Conservation (phyloP, 2,329 filamentous ascomycete genomes). For the Raffaelea deltoideospora region DNA sequence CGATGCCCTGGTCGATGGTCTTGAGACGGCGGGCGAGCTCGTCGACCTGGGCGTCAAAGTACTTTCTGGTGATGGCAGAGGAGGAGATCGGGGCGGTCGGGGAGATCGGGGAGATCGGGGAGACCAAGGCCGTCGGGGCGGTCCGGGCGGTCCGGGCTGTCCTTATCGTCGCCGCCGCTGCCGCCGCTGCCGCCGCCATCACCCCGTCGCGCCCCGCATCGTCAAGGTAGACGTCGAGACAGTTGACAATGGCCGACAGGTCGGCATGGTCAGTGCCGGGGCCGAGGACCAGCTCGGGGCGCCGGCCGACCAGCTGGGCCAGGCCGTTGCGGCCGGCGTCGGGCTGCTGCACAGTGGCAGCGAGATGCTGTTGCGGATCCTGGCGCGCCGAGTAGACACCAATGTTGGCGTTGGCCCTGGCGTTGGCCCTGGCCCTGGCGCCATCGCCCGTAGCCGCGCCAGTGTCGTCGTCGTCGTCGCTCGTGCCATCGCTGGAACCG, state of each 20-base stretch:
- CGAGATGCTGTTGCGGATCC: constrained; percentile 23
- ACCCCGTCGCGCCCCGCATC: constrained; percentile 20
- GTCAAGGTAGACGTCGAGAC: constrained; percentile 65
- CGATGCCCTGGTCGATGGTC: constrained; percentile 44
- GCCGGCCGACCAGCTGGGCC: constrained; percentile 15
- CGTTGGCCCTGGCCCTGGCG: too few relatives aligned
- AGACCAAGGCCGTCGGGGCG: too few relatives aligned
- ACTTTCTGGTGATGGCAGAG: neutral
- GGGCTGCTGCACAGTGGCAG: too few relatives aligned
- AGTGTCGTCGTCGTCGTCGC: too few relatives aligned
- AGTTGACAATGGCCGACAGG: constrained; percentile 46
- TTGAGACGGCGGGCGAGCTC: constrained; percentile 45
- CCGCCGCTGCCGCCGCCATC: neutral
- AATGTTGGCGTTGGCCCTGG: too few relatives aligned
- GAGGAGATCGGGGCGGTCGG: neutral
- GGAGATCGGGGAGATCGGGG: neutral
- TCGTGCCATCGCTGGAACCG: too few relatives aligned
- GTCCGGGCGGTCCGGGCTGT: constrained; percentile 8
- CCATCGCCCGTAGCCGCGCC: too few relatives aligned
- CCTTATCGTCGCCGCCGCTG: constrained; percentile 12
- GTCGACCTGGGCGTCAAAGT: constrained; percentile 62
- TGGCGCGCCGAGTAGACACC: too few relatives aligned
- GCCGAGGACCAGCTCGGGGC: constrained; percentile 29
- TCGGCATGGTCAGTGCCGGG: constrained; percentile 51
- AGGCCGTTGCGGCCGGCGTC: constrained; percentile 27